Evolutionary conservation across 495 filamentous ascomycete genomes (phyloP).

Genomic region (Halenospora varia): DNA sequence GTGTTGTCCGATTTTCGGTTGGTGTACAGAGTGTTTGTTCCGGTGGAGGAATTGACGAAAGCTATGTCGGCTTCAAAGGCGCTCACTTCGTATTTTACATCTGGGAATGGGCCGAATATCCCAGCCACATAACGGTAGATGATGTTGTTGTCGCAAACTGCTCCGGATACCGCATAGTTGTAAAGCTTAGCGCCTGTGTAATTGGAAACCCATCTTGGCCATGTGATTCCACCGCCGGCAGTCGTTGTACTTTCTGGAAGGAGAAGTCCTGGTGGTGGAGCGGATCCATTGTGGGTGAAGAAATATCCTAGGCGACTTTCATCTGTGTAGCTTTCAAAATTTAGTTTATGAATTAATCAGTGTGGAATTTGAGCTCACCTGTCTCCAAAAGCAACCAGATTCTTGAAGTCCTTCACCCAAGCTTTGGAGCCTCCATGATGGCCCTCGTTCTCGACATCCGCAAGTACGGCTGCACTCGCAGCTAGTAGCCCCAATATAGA

Average conservation of each 20-base stretch:
- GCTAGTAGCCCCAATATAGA: not conserved
- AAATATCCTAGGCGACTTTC: constrained; percentile 62
- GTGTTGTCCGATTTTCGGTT: constrained; percentile 50
- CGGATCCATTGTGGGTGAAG: constrained; percentile 46
- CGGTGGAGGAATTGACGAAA: constrained; percentile 31
- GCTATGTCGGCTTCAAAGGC: constrained; percentile 60
- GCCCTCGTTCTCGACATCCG: constrained; percentile 5
- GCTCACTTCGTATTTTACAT: constrained; percentile 65
- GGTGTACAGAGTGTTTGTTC: constrained; percentile 44
- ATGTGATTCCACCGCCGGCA: constrained; percentile 60
- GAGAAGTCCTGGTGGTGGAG: constrained; percentile 56
- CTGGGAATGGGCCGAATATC: constrained; percentile 53
- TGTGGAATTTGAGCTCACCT: constrained; percentile 28
- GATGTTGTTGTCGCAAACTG: constrained; percentile 65
- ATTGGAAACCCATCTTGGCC: constrained; percentile 58
- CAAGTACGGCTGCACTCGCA: constrained; percentile 10
- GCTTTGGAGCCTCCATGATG: not conserved
- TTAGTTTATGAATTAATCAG: not conserved
- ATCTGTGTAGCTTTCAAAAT: constrained; percentile 56
- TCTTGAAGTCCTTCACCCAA: constrained; percentile 39
- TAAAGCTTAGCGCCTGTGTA: constrained; percentile 55
- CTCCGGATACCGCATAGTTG: constrained; percentile 70
- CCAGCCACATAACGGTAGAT: constrained; percentile 44
- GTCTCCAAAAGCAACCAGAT: constrained; percentile 61
- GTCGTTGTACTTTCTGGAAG: constrained; percentile 42